Evolutionary conservation across 2,329 filamentous ascomycete species (phyloP), one percentile per base, ranked within the genome.

Genomic region (Corinectria fuckeliana): DNA sequence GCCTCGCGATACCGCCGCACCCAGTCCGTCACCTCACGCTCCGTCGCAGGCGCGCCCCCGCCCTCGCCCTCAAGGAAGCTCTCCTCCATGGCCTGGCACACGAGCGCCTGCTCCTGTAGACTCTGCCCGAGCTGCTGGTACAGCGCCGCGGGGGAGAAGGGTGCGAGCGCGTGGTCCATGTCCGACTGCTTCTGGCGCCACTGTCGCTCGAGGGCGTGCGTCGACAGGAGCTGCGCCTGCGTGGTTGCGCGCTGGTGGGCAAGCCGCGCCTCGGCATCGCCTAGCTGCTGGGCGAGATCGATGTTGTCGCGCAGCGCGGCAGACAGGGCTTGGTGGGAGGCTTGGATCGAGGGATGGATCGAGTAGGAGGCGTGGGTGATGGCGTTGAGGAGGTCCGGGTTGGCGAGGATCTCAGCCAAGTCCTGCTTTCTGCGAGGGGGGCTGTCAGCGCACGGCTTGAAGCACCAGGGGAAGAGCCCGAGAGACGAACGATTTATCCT

Each of bases 151-250:
- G 94, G 93, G 23, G 91, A 91, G 78, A 96, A 98, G 1, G 91
- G 91, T 32, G 88, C 86, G 60, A 98, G 80, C 6, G 91, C 92
- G 50, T 87, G 83, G 74, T 98, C 95, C 85, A 97, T 95, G 69
- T 95, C 92, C 1, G 86, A 83, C 75, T 98, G 92, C 75, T 95
- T 96, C 67, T 91, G 86, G 55, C 89, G 87, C 91, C 95, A 98
- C 71, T 94, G 90, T n/a, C 93, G 87, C 78, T 98, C 95, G 14
- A 97, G 85, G 1, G 91, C 91, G 69, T 94, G 91, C 20, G 95
- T 87, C 10, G 91, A 85, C 1, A 98, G 83, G 0, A 98, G 85
- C 59, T 93, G 89, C 3, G 92, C 89, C 72, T 96, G 92, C 0
- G 91, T 90, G 1, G 85, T 82, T 25, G 87, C 83, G 56, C 94